Percentiles rank a stretch among this genome's conserved stretches.
phyloP scores from a whole-genome alignment of 208 protist genomes.

The Trypanosoma melophagium region DNA sequence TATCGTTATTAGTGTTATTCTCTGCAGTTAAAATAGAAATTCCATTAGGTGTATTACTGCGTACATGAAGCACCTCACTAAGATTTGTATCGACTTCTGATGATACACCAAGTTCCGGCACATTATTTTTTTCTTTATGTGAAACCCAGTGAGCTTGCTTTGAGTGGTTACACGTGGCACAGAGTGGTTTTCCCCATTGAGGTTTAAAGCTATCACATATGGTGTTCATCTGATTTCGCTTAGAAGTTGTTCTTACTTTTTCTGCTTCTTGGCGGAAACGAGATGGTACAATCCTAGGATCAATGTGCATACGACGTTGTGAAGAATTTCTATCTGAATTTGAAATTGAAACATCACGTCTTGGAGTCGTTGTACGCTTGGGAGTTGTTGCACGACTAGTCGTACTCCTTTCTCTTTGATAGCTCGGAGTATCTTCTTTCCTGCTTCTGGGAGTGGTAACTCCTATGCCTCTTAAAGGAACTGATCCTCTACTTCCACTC shows the following conservation, averaged over 20 bases:
- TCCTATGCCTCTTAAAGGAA: neutral
- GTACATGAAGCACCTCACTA: neutral
- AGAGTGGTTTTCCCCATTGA: conserved; percentile 36
- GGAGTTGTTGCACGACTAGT: conserved; percentile 10
- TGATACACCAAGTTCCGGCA: neutral
- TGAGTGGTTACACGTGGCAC: conserved; percentile 27
- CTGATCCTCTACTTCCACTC: neutral
- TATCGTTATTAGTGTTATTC: neutral
- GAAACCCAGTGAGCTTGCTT: conserved; percentile 25
- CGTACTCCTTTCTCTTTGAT: conserved; percentile 5
- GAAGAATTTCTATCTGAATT: neutral
- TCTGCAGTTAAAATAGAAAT: neutral
- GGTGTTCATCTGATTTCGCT: conserved; percentile 6
- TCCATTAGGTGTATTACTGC: neutral
- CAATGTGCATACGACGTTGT: neutral
- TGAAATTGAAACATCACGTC: neutral
- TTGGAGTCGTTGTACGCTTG: conserved; percentile 9
- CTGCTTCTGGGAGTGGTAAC: neutral
- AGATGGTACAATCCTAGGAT: conserved; percentile 8
- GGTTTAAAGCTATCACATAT: conserved; percentile 33
- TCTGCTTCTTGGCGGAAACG: conserved; percentile 28
- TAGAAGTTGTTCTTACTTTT: conserved; percentile 12
- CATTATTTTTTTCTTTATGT: neutral
- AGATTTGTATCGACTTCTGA: neutral
- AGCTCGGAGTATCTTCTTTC: neutral